Evolutionary conservation across 768 basidiomycete species (phyloP).

Genomic region (Panellus pusillus): DNA sequence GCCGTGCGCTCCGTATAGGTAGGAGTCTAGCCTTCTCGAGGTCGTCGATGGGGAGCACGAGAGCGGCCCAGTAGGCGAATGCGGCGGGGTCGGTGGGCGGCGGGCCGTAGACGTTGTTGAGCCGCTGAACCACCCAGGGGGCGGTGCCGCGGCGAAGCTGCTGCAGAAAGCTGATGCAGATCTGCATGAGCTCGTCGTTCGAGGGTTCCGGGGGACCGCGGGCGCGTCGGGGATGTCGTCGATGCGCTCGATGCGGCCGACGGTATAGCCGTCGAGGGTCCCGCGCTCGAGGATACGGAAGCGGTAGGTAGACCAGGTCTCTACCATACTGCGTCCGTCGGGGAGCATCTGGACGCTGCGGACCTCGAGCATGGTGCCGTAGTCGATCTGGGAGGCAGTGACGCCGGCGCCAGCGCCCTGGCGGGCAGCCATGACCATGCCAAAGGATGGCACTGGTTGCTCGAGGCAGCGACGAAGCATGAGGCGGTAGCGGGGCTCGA

Average conservation of each 20-base stretch:
- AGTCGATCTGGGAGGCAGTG: constrained; percentile 52
- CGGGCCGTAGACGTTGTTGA: constrained; percentile 74
- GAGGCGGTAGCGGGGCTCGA: constrained; percentile 91
- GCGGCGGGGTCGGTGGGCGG: constrained; percentile 71
- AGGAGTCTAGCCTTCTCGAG: constrained; percentile 85
- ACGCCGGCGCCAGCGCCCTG: constrained; percentile 41
- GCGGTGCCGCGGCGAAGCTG: constrained; percentile 64
- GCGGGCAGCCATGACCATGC: constrained; percentile 83
- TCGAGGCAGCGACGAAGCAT: constrained; percentile 97
- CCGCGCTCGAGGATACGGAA: constrained; percentile 88
- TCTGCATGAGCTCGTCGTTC: constrained; percentile 54
- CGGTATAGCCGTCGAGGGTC: constrained; percentile 85
- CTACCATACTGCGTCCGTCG: constrained; percentile 88
- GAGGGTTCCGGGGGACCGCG: constrained; percentile 27
- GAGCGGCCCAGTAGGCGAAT: constrained; percentile 90
- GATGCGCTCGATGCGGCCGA: constrained; percentile 71
- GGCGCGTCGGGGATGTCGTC: constrained; percentile 27
- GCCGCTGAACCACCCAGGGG: constrained; percentile 91
- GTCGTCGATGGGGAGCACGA: constrained; percentile 89
- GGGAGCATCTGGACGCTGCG: constrained; percentile 80
- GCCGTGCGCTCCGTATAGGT: constrained; percentile 73
- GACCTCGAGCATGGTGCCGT: constrained; percentile 94
- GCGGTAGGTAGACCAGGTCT: constrained; percentile 61
- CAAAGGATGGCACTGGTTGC: constrained; percentile 74
- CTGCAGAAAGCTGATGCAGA: constrained; percentile 45